Conservation (phyloP, 2,329 filamentous ascomycete genomes). For the Colletotrichum gigasporum region DNA sequence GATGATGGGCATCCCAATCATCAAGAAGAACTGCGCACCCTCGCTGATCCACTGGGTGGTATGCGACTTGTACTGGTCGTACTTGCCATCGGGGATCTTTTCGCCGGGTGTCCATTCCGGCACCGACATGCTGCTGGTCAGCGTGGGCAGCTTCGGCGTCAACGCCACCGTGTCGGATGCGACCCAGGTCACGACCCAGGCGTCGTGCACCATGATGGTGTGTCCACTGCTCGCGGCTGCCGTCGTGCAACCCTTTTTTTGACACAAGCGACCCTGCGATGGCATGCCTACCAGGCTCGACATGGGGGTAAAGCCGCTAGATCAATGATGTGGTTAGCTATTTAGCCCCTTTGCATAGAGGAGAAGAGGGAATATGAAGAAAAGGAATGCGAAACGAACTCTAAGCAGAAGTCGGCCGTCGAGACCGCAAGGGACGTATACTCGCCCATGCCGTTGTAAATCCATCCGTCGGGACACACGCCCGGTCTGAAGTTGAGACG, state of each 20-base stretch:
- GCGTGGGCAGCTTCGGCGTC: slow-evolving; percentile 15
- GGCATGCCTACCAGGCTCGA: not conserved
- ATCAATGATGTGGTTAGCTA: not conserved
- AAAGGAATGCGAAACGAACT: not conserved
- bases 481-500: slow-evolving; percentile 8
- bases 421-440: not conserved
- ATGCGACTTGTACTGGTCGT: not conserved
- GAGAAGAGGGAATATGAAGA: not conserved
- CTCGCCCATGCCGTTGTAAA: slow-evolving; percentile 12
- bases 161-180: slow-evolving; percentile 14
- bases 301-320: not conserved
- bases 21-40: not conserved
- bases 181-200: slow-evolving; percentile 16
- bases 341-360: not conserved
- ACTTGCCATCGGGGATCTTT: slow-evolving; percentile 1
- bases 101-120: slow-evolving; percentile 19
- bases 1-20: slow-evolving; percentile 21
- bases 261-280: not conserved
- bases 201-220: not conserved
- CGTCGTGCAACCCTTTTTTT: not conserved
- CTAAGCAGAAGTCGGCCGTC: slow-evolving; percentile 21
- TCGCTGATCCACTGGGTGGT: not conserved
- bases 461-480: slow-evolving; percentile 22
- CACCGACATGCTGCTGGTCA: slow-evolving; percentile 12
- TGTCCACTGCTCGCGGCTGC: not conserved